These are phyloP conservation scores for Diaporthe sp. DNA, from an alignment of 2,329 filamentous ascomycete species.

Conservation along the genomic window DNA sequence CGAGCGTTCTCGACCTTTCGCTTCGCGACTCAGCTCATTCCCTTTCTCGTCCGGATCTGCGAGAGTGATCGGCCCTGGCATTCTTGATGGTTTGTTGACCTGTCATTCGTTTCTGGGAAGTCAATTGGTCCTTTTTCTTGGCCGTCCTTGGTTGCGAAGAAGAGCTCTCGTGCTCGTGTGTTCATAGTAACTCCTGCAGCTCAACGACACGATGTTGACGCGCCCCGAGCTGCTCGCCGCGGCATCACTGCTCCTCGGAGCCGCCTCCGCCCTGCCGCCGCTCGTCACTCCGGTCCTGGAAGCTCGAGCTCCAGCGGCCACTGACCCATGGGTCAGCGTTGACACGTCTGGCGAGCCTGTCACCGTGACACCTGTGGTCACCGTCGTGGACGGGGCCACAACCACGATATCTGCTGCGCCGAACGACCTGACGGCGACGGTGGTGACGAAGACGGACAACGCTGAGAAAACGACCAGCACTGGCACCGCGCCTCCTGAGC, in stretches of 20 bases:
- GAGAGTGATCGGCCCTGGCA: background rate
- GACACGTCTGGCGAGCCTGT: conserved; percentile 59
- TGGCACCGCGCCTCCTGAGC: conserved; percentile 55
- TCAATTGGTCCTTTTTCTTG: background rate
- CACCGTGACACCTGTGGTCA: conserved; percentile 63
- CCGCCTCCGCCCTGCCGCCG: conserved; percentile 28
- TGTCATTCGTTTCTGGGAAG: conserved; percentile 18
- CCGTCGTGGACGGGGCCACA: conserved; percentile 57
- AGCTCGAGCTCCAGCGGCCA: conserved; percentile 38
- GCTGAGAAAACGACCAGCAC: conserved; percentile 51
- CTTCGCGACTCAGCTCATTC: background rate
- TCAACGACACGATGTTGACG: conserved; percentile 10
- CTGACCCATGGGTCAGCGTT: conserved; percentile 65
- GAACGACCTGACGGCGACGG: conserved; percentile 56
- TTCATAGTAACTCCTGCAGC: background rate
- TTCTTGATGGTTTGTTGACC: background rate
- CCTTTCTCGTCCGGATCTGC: conserved; percentile 3
- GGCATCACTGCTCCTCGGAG: conserved; percentile 22
- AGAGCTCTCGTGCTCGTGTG: background rate
- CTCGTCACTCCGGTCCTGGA: conserved; percentile 29
- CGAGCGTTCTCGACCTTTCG: conserved; percentile 11
- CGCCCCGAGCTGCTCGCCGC: conserved; percentile 34
- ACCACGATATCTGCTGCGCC: conserved; percentile 53
- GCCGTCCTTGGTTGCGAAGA: background rate
- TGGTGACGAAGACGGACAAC: conserved; percentile 50